Conservation (phyloP, 2,329 filamentous ascomycete genomes). For the Arthroderma sp. region DNA sequence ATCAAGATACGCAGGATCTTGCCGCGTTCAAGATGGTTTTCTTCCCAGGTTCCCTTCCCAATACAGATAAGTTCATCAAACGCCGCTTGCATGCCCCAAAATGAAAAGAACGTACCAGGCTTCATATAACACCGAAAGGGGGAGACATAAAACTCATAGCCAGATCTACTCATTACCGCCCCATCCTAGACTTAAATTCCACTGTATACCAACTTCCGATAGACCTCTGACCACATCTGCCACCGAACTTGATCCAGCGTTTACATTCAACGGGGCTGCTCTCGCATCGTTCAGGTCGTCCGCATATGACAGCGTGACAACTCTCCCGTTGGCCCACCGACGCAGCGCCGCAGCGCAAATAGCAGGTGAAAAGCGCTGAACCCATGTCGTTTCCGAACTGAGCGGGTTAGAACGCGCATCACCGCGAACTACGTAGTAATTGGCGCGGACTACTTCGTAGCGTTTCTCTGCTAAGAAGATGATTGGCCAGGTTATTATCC, state of each 20-base stretch:
- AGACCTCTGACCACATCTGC: constrained; percentile 58
- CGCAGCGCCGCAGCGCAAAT: constrained; percentile 25
- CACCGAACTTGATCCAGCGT: constrained; percentile 41
- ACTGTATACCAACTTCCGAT: constrained; percentile 40
- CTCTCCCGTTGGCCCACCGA: constrained; percentile 13
- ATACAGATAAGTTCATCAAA: too few relatives aligned
- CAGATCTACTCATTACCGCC: constrained; percentile 11
- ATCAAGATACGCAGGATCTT: too few relatives aligned
- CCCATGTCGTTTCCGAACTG: constrained; percentile 17
- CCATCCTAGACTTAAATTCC: constrained; percentile 16
- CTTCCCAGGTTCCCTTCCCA: too few relatives aligned
- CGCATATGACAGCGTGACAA: constrained; percentile 6
- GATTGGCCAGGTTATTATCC: constrained; percentile 28
- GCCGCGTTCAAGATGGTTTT: too few relatives aligned
- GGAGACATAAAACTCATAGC: too few relatives aligned
- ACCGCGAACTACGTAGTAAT: constrained; percentile 18
- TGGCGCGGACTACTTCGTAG: constrained; percentile 21
- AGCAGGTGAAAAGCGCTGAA: constrained; percentile 21
- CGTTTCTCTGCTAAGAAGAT: constrained; percentile 25
- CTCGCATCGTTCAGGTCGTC: constrained; percentile 9
- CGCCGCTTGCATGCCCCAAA: too few relatives aligned
- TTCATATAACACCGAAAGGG: neutral
- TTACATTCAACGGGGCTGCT: neutral
- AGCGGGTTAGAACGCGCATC: constrained; percentile 10
- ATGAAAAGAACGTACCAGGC: too few relatives aligned